phyloP scores from a whole-genome alignment of 2,329 filamentous ascomycete species.

The Exophiala viscosa region DNA sequence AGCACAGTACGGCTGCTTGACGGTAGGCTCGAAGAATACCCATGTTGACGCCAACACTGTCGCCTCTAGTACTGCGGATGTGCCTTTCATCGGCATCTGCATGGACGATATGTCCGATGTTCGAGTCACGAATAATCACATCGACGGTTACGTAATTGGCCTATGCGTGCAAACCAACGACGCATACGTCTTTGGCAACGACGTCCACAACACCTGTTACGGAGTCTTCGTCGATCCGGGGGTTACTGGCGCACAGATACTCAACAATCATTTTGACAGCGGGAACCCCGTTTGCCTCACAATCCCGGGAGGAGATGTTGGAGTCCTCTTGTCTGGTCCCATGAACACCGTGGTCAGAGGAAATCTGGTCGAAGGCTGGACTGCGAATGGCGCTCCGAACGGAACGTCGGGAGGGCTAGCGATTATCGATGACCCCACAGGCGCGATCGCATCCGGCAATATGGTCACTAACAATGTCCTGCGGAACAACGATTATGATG shows the following conservation, averaged over 20 bases:
- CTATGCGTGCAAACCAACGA: conserved; percentile 19
- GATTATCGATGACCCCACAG: conserved; percentile 11
- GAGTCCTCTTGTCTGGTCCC: conserved; percentile 5
- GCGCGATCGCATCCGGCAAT: conserved; percentile 4
- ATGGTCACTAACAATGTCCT: conserved; percentile 14
- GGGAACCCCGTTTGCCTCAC: conserved; percentile 9
- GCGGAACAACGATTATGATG: conserved; percentile 16
- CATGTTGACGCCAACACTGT: conserved; percentile 15
- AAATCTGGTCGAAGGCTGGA: conserved; percentile 14
- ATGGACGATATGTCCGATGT: conserved; percentile 15
- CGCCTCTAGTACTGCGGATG: not conserved
- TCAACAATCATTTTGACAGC: conserved; percentile 11
- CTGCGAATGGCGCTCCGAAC: not conserved
- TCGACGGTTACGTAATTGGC: conserved; percentile 14
- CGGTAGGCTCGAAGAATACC: conserved; percentile 14
- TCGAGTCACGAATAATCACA: conserved; percentile 10
- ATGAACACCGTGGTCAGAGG: conserved; percentile 6
- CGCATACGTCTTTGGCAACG: conserved; percentile 11
- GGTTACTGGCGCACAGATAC: conserved; percentile 11
- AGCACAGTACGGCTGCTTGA: conserved; percentile 14
- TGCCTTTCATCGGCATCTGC: conserved; percentile 20
- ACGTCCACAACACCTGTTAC: conserved; percentile 12
- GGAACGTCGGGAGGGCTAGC: conserved; percentile 3
- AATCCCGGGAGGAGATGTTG: not conserved
- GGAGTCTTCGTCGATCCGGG: conserved; percentile 19